Percentiles rank a stretch among this genome's conserved stretches.
Conservation (phyloP, 2,329 filamentous ascomycete species). For the Parastagonospora avenae region DNA sequence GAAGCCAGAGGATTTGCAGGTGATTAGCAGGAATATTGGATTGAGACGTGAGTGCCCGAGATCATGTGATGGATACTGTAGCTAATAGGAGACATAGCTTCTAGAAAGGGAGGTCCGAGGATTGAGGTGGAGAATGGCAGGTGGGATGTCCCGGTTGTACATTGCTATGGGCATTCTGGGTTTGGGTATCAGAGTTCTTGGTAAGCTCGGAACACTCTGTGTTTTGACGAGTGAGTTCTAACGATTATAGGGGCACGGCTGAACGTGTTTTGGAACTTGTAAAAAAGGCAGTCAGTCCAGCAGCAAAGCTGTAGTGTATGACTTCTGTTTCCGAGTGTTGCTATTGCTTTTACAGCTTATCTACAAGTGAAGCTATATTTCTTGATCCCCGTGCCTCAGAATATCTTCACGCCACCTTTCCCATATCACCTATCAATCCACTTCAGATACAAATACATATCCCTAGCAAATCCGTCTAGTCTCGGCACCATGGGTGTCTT, state of each 20-base stretch:
- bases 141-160: conserved; percentile 61
- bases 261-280: background rate
- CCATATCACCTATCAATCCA: background rate
- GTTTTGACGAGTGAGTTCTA: too few relatives aligned
- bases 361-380: too few relatives aligned
- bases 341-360: too few relatives aligned
- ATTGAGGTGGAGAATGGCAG: conserved; percentile 71
- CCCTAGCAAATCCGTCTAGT: background rate
- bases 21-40: conserved; percentile 82
- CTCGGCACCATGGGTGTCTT: background rate
- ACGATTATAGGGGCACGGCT: background rate
- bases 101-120: conserved; percentile 73
- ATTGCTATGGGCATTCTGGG: conserved; percentile 80
- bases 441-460: background rate
- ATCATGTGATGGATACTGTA: background rate
- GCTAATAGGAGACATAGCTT: conserved; percentile 48
- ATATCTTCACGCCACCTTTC: too few relatives aligned
- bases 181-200: conserved; percentile 69
- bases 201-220: conserved; percentile 22
- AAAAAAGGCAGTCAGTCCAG: background rate
- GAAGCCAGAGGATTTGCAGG: conserved; percentile 70
- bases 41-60: conserved; percentile 60
- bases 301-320: background rate
- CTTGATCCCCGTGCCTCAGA: too few relatives aligned
- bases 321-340: too few relatives aligned